Evolutionary conservation across 106 monocot species (phyloP).

Genomic region (Amphibolis antarctica): DNA sequence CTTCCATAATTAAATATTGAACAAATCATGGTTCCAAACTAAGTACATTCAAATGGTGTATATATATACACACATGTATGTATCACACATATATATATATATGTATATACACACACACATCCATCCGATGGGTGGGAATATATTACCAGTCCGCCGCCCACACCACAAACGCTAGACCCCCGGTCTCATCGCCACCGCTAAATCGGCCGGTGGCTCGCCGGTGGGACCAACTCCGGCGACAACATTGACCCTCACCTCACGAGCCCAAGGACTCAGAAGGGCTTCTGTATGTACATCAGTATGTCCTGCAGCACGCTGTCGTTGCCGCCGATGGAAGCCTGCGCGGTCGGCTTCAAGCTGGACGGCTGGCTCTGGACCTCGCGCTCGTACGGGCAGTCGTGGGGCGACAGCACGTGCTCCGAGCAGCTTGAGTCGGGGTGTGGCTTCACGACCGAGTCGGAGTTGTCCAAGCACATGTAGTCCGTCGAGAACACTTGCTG

Average conservation of each 20-base stretch:
- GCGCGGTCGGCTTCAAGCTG: slow-evolving; percentile 13
- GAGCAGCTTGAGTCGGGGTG: slow-evolving; percentile 47
- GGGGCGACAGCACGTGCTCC: slow-evolving; percentile 37
- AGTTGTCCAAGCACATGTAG: slow-evolving; percentile 21
- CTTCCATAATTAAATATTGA: no score
- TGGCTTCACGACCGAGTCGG: slow-evolving; percentile 21
- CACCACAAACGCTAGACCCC: no score
- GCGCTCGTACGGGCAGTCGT: slow-evolving; percentile 32
- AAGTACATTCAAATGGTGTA: no score
- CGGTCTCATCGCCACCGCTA: no score
- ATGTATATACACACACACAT: no score
- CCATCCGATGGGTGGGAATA: no score
- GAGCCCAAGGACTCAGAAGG: neutral
- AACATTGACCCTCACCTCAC: neutral
- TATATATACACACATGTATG: no score
- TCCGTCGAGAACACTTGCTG: neutral
- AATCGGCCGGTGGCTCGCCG: no score
- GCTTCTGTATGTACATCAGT: slow-evolving; percentile 21
- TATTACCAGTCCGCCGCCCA: no score
- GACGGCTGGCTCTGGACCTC: slow-evolving; percentile 40
- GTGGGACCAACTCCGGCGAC: neutral
- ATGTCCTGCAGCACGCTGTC: slow-evolving; percentile 25
- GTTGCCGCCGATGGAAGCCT: no score
- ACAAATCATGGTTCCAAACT: no score
- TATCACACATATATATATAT: no score